Percentiles rank a stretch among this genome's conserved stretches.
These are phyloP conservation scores for Trypanosoma cruzi DNA, from an alignment of 208 protist genomes.

Conservation along the genomic window DNA sequence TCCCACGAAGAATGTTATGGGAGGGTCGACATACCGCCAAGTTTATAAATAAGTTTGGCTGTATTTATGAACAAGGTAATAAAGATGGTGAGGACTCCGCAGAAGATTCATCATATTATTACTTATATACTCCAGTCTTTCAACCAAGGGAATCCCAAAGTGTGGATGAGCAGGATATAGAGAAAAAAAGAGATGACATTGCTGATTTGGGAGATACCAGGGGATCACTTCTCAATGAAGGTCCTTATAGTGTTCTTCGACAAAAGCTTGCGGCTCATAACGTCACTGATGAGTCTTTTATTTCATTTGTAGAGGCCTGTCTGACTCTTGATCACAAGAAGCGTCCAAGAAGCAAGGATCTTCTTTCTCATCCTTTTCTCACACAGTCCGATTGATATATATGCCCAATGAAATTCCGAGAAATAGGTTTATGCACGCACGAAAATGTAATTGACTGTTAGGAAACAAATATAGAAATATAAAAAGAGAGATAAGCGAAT, in stretches of 20 bases:
- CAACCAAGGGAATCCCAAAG: constrained; percentile 24
- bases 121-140: constrained; percentile 77
- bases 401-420: no score
- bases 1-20: constrained; percentile 87
- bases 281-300: constrained; percentile 76
- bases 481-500: no score
- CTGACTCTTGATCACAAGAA: constrained; percentile 86
- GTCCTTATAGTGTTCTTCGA: constrained; percentile 69
- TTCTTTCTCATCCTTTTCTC: constrained; percentile 90
- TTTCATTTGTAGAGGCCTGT: constrained; percentile 88
- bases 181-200: constrained; percentile 15
- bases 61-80: constrained; percentile 83
- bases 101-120: constrained; percentile 51
- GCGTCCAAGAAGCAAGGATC: constrained; percentile 71
- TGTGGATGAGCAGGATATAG: constrained; percentile 3
- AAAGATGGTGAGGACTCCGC: constrained; percentile 36
- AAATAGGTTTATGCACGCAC: no score
- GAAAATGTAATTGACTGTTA: no score
- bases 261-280: constrained; percentile 72
- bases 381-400: constrained; percentile 25
- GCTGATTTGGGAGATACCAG: background rate
- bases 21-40: constrained; percentile 85
- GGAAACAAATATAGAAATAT: no score
- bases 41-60: constrained; percentile 91
- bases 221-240: constrained; percentile 1